These are phyloP conservation scores for Aspergillus biplanus DNA, from an alignment of 495 filamentous ascomycete genomes.

Conservation along the genomic window DNA sequence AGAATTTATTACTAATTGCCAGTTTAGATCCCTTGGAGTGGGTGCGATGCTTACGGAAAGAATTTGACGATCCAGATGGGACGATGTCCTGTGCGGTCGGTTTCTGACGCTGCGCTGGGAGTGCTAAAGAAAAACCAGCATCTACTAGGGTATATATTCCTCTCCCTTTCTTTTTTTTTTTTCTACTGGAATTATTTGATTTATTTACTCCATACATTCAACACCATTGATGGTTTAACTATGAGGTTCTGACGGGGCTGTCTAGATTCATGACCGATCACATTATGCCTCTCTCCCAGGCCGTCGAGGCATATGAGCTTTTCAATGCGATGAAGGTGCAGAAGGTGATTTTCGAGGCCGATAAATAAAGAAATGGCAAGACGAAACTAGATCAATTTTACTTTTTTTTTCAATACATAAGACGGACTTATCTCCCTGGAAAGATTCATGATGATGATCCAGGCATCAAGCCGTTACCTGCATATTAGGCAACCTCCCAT, in stretches of 20 bases:
- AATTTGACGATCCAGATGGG: conserved; percentile 94
- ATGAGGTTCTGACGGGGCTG: conserved; percentile 20
- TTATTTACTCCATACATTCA: too few relatives aligned
- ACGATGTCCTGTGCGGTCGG: conserved; percentile 85
- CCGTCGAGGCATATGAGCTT: conserved; percentile 85
- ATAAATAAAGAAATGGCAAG: conserved; percentile 35
- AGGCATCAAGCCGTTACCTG: too few relatives aligned
- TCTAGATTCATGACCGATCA: conserved; percentile 89
- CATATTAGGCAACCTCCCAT: too few relatives aligned
- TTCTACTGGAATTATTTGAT: conserved; percentile 19
- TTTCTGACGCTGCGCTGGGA: conserved; percentile 77
- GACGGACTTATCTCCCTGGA: background rate
- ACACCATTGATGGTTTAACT: too few relatives aligned
- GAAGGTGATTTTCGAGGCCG: conserved; percentile 70
- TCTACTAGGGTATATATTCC: conserved; percentile 67
- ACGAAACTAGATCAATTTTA: too few relatives aligned
- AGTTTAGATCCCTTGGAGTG: conserved; percentile 80
- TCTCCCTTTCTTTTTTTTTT: conserved; percentile 2
- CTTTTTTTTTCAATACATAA: background rate
- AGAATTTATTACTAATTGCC: background rate
- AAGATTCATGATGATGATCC: background rate
- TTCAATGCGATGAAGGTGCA: conserved; percentile 94
- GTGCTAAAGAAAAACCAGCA: conserved; percentile 83
- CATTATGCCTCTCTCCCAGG: conserved; percentile 84
- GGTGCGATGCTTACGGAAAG: conserved; percentile 83